Base-by-base conservation (phyloP, 306 rosid genomes). In the Glycyrrhiza uralensis region DNA sequence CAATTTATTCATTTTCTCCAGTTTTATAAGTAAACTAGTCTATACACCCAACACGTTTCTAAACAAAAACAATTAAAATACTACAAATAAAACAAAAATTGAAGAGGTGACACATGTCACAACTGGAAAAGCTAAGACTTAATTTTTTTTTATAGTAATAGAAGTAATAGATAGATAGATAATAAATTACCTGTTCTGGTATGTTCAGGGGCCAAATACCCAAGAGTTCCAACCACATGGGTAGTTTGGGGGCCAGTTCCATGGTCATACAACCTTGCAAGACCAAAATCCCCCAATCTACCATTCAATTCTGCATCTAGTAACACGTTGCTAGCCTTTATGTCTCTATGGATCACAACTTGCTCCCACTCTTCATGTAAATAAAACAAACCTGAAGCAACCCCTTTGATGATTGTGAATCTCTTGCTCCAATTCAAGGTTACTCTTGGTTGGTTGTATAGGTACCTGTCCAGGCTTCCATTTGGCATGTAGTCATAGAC, bases 291-390 rank as follows among this genome's bases (percentile, higher is more conserved):
- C 1, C 92, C 96, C 36, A 88, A 78, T 36, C 89, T 79, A 2
- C 89, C 96, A 69, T 85, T 89, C 59, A 87, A 69, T 12, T 88
- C 86, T 1, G 65, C 63, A 22, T 91, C 97, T 22, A 88, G 36
- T 28, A 91, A 57, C 8, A 91, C 85, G 79, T 91, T 91, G 58
- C 97, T 85, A 5, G 97, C 92, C 57, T 91, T 88, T 23, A 91
- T 82, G 47, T 91, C 96, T 75, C 97, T 87, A 35, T 88, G 97
- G 12, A 91, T 38, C 45, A 91, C 97, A 5, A 86, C 87, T 41
- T 88, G 82, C 41, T 91, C 97, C 82, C 91, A 91, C 36, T 75
- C 96, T 67, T 88, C 92, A 42, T 90, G 93, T 3, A 90, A 79
- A 76, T 90, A 90, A 3, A 83, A 58, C 39, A 90, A 20, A 36